Evolutionary conservation across 164 flowering plant species (phyloP).

Genomic region (Echeveria elegans): DNA sequence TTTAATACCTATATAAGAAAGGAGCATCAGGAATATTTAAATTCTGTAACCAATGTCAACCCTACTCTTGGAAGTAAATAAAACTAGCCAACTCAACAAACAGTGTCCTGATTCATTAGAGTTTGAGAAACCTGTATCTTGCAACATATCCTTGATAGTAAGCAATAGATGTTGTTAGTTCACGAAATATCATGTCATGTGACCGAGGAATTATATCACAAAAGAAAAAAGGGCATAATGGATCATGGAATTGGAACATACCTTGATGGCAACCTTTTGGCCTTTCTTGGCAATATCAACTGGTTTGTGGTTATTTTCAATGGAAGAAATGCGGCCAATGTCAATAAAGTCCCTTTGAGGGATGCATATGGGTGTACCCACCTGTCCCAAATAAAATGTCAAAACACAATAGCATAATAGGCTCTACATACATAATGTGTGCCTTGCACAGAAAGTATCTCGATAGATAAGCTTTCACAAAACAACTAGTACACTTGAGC

Average conservation of each 20-base stretch:
- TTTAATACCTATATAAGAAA: too few species aligned
- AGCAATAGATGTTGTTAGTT: too few species aligned
- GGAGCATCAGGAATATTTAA: too few species aligned
- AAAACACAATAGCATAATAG: background rate
- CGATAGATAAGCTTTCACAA: background rate
- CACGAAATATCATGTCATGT: too few species aligned
- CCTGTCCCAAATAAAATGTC: slow-evolving; percentile 26
- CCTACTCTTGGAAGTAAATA: too few species aligned
- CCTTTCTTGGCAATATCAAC: slow-evolving; percentile 90
- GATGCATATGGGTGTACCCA: slow-evolving; percentile 88
- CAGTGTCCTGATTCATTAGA: background rate
- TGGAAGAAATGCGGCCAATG: slow-evolving; percentile 83
- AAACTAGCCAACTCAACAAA: too few species aligned
- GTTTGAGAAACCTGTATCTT: background rate
- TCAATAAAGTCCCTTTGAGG: slow-evolving; percentile 67
- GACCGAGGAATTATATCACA: background rate
- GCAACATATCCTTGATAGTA: background rate
- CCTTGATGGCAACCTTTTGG: slow-evolving; percentile 89
- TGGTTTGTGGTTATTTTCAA: slow-evolving; percentile 80
- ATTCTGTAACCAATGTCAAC: too few species aligned
- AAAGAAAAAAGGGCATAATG: background rate
- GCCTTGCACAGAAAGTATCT: background rate
- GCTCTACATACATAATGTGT: background rate
- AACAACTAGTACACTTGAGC: background rate
- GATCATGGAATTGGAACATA: slow-evolving; percentile 23